Percentiles rank a stretch among this genome's conserved stretches.
Evolutionary conservation across 2,329 filamentous ascomycete species (phyloP).

Genomic region (Clarireedia hainanense): DNA sequence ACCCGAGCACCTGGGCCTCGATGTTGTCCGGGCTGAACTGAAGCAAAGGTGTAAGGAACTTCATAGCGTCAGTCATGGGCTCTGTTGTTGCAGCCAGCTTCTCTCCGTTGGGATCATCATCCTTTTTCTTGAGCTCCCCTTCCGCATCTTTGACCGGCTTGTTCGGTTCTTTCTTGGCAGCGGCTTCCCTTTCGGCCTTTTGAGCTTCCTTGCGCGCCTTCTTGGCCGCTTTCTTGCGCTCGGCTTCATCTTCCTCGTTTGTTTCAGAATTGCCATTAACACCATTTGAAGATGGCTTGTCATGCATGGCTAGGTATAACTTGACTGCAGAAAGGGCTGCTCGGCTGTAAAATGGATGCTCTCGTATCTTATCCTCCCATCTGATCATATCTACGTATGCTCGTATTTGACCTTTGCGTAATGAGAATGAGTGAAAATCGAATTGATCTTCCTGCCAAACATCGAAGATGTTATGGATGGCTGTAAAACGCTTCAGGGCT

Average conservation of each 20-base stretch:
- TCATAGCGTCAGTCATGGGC: slow-evolving; percentile 78
- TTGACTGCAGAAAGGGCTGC: slow-evolving; percentile 75
- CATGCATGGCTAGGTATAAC: slow-evolving; percentile 71
- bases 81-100: slow-evolving; percentile 75
- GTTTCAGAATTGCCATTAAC: slow-evolving; percentile 43
- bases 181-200: slow-evolving; percentile 67
- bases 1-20: slow-evolving; percentile 75
- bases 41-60: slow-evolving; percentile 74
- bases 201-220: slow-evolving; percentile 80
- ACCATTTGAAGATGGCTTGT: slow-evolving; percentile 62
- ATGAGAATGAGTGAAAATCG: slow-evolving; percentile 94
- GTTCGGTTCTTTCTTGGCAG: slow-evolving; percentile 76
- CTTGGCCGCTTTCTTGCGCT: slow-evolving; percentile 81
- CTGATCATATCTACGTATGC: slow-evolving; percentile 94
- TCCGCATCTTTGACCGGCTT: slow-evolving; percentile 54
- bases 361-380: slow-evolving; percentile 87
- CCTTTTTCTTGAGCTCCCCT: slow-evolving; percentile 73
- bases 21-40: slow-evolving; percentile 76
- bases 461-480: slow-evolving; percentile 88
- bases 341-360: slow-evolving; percentile 87
- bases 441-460: slow-evolving; percentile 98
- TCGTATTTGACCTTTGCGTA: slow-evolving; percentile 92
- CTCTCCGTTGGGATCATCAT: slow-evolving; percentile 77
- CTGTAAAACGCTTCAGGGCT: slow-evolving; percentile 85
- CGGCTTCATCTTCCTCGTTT: slow-evolving; percentile 49